Evolutionary conservation across 129 eudicot species (phyloP), one percentile per base, ranked within the genome.

Genomic region (Cynara cardunculus): DNA sequence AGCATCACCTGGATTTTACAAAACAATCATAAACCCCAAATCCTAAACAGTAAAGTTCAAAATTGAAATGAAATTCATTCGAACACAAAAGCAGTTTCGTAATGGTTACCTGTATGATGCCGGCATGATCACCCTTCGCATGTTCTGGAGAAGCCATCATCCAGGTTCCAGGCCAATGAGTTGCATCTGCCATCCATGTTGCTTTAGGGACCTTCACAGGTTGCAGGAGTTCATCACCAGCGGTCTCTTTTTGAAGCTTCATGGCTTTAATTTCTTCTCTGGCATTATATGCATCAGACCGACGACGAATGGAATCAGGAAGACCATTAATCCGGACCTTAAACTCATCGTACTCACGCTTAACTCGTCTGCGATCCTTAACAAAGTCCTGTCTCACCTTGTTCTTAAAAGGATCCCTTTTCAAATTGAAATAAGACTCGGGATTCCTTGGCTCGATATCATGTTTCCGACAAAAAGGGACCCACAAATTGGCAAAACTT

Each of bases 121-220:
- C 94, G 0, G 92, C 90, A 78, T 90, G 94, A 82, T 90, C 94
- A 70, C 94, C 92, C 34, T 75, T 86, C 0, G 94, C 82, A 82
- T 90, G 94, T 79, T 90, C 92, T 0, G 85, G 84, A 53, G 84
- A 80, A 4, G 92, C 69, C 31, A 41, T 75, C 83, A 86, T 78
- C 94, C 94, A 90, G 56, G 94, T 88, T 3, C 94, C 92, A 7
- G 94, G 94, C 94, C 94, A 90, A 37, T 90, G 92, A 26, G 94
- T 90, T 2, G 89, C 94, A 84, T 90, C 94, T 4, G 94, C 89
- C 94, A 90, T 90, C 92, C 92, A 88, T 0, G 94, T 90, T 27
- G 94, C 91, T 84, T 90, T 90, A 0, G 88, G 85, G 72, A 88
- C 81, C 83, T 88, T 90, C 30, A 90, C 72, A 4, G 84, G 87